Evolutionary conservation across 371 early-diverging fungal genomes (phyloP), one percentile per base, ranked within the genome.

Genomic region (Haplosporangium sp.): DNA sequence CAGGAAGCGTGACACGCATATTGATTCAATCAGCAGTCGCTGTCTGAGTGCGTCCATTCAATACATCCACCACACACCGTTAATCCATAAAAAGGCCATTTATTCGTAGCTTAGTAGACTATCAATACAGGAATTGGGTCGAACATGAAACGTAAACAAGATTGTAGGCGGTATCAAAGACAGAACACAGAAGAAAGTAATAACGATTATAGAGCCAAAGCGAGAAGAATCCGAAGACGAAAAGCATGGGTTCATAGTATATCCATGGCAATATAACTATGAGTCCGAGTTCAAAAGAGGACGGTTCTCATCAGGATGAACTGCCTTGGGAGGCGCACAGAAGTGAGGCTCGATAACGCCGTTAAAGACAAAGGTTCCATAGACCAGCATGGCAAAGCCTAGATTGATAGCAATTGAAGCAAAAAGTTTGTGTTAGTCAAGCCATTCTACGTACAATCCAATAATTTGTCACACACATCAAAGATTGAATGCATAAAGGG

Each of bases 361-460:
- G 73, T 97, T 97, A 83, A 95, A 97, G 59, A 94, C 82, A 72
- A 96, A 95, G 6, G 97, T 97, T 53, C 97, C 97, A 67, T 92
- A 91, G 20, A 96, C 91, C 75, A 96, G 87, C 29, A 95, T 81
- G 42, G 85, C 73, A 82, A 98, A 96, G 18, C 95, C 94, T 81
- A 47, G 0, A 52, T 12, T 48, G 2, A 21, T 13, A 42, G 21
- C 41, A 64, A 41, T 3, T 7, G 50, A 12, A 48, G 23, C 9
- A 11, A 55, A 43, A 42, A 23, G 14, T 20, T 14, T 48, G 9
- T 20, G 42, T 41, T 38, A 42, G 53, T 36, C 23, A 62, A 52
- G 29, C 29, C 29, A 29, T 29, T 4, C 29, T 2, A 2, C 29
- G 4, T 37, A 29, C 29, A 29, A 29, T 29, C 29, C 29, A 29